These are phyloP conservation scores for Arxiozyma bovina DNA, from an alignment of 1,139 yeast genomes.

Conservation along the genomic window DNA sequence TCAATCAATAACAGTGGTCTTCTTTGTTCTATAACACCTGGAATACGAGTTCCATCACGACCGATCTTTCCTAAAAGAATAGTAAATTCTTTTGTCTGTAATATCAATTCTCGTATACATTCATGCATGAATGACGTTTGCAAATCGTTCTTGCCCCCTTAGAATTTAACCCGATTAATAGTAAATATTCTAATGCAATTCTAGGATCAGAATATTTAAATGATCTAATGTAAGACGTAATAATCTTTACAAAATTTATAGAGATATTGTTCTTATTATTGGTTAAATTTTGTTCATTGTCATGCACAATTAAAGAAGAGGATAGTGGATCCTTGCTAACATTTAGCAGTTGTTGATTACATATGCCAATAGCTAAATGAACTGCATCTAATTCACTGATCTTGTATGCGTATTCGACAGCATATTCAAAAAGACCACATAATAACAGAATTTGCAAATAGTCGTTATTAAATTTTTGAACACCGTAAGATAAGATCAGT, in stretches of 20 bases:
- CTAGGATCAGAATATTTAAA: slow-evolving; percentile 82
- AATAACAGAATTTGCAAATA: slow-evolving; percentile 69
- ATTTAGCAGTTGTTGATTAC: slow-evolving; percentile 63
- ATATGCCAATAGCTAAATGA: slow-evolving; percentile 77
- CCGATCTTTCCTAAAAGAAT: slow-evolving; percentile 73
- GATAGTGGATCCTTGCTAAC: slow-evolving; percentile 31
- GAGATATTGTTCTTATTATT: slow-evolving; percentile 30
- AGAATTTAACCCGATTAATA: slow-evolving; percentile 54
- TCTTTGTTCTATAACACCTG: slow-evolving; percentile 80
- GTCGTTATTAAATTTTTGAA: slow-evolving; percentile 59
- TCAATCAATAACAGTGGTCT: slow-evolving; percentile 56
- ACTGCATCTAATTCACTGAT: slow-evolving; percentile 79
- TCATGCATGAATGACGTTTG: slow-evolving; percentile 62
- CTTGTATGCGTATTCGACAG: slow-evolving; percentile 60
- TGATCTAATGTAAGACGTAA: slow-evolving; percentile 67
- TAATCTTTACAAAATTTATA: slow-evolving; percentile 48
- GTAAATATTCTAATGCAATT: slow-evolving; percentile 81
- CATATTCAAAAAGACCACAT: slow-evolving; percentile 75
- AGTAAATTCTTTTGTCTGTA: slow-evolving; percentile 79
- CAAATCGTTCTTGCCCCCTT: slow-evolving; percentile 30
- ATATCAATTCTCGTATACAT: slow-evolving; percentile 72
- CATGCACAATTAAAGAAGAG: slow-evolving; percentile 13
- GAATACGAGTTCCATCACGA: slow-evolving; percentile 64
- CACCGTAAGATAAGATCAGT: slow-evolving; percentile 62
- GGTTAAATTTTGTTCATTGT: slow-evolving; percentile 15